These are phyloP conservation scores for Curvularia lunata DNA, from an alignment of 2,329 filamentous ascomycete genomes.

Conservation along the genomic window DNA sequence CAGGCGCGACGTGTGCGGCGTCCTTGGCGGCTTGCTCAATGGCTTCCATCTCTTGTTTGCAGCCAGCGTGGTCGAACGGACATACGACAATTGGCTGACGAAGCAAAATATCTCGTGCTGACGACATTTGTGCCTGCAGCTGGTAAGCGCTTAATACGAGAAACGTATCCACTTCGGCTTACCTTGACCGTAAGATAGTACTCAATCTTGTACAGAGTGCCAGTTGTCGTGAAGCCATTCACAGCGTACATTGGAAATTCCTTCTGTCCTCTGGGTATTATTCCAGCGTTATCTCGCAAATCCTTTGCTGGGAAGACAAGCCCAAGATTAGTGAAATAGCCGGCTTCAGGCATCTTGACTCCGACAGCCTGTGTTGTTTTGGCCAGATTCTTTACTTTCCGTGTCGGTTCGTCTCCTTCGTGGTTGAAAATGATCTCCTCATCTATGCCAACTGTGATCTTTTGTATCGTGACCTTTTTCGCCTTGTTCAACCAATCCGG, in stretches of 20 bases:
- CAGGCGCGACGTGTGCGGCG: slow-evolving; percentile 82
- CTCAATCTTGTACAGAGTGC: slow-evolving; percentile 96
- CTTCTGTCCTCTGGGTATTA: slow-evolving; percentile 82
- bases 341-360: slow-evolving; percentile 84
- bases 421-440: slow-evolving; percentile 99
- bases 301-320: slow-evolving; percentile 91
- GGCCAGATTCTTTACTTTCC: slow-evolving; percentile 84
- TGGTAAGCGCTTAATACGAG: slow-evolving; percentile 17
- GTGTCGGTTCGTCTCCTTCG: slow-evolving; percentile 91
- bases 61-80: slow-evolving; percentile 90
- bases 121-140: slow-evolving; percentile 80
- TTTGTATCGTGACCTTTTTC: slow-evolving; percentile 88
- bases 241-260: slow-evolving; percentile 90
- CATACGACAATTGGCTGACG: slow-evolving; percentile 95
- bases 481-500: slow-evolving; percentile 90
- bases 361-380: slow-evolving; percentile 83
- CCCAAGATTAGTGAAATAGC: slow-evolving; percentile 91
- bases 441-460: slow-evolving; percentile 91
- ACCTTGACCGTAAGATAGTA: slow-evolving; percentile 96
- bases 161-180: slow-evolving; percentile 23
- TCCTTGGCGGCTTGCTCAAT: slow-evolving; percentile 96
- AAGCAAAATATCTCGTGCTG: slow-evolving; percentile 84
- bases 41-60: slow-evolving; percentile 98
- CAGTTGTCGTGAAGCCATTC: slow-evolving; percentile 89
- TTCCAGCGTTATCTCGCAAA: slow-evolving; percentile 82